A percentile compares a stretch with the other conserved stretches of the same genome.
These are phyloP conservation scores for Tetrahymena malaccensis DNA, from an alignment of 73 alveolate genomes.

Conservation along the genomic window DNA sequence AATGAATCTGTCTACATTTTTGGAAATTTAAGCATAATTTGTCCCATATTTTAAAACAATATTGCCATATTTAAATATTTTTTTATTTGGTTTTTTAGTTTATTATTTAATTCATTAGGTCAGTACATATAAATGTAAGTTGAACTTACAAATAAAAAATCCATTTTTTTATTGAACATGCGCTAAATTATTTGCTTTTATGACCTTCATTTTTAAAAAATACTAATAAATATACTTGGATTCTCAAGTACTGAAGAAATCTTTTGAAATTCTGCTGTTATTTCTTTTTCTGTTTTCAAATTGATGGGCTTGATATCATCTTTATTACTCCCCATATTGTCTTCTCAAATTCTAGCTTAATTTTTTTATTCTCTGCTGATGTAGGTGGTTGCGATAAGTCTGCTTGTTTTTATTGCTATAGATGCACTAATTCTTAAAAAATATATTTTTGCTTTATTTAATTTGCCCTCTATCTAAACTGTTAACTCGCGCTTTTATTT, in stretches of 20 bases:
- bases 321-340: neutral
- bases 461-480: neutral
- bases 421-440: neutral
- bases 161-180: no score
- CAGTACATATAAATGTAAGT: neutral
- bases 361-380: neutral
- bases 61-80: no score
- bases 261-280: neutral
- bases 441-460: neutral
- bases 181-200: neutral
- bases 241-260: neutral
- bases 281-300: neutral
- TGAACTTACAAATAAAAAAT: neutral
- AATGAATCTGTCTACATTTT: neutral
- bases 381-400: neutral
- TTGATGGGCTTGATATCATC: neutral
- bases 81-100: neutral
- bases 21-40: neutral
- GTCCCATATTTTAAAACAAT: no score
- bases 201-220: no score
- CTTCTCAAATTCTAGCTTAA: neutral
- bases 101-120: neutral
- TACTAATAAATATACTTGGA: neutral
- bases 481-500: neutral
- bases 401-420: neutral